Conservation (phyloP, 1,284 basidiomycete genomes). For the Ganoderma resinaceum region DNA sequence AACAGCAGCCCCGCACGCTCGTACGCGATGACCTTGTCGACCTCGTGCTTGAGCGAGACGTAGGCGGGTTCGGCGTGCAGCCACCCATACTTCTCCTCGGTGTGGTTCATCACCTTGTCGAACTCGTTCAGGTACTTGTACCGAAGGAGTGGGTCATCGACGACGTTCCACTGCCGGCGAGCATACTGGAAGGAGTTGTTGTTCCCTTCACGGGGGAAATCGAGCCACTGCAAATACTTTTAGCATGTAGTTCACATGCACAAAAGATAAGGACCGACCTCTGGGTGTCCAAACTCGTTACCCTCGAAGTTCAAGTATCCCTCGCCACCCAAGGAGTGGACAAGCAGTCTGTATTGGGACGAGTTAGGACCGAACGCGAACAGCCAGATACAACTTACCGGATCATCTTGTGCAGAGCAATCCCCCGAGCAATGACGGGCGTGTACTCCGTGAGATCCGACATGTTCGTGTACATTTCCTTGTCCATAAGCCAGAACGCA, state of each 20-base stretch:
- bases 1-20: conserved; percentile 94
- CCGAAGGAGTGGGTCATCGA: conserved; percentile 85
- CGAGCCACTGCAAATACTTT: conserved; percentile 80
- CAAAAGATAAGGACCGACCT: conserved; percentile 55
- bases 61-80: conserved; percentile 88
- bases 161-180: conserved; percentile 94
- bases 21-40: conserved; percentile 91
- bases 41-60: conserved; percentile 92
- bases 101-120: conserved; percentile 91
- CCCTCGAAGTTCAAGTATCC: conserved; percentile 99
- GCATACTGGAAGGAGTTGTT: conserved; percentile 96
- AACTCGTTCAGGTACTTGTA: conserved; percentile 96
- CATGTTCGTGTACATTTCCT: conserved; percentile 99
- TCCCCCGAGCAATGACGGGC: conserved; percentile 86
- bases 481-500: conserved; percentile 99
- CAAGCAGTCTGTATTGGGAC: conserved; percentile 71
- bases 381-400: conserved; percentile 58
- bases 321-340: conserved; percentile 94
- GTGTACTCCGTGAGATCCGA: conserved; percentile 90
- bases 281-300: conserved; percentile 98
- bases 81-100: conserved; percentile 86
- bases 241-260: background rate
- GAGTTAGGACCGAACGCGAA: background rate
- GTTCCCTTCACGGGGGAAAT: conserved; percentile 97
- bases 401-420: conserved; percentile 98